Evolutionary conservation across 2,329 filamentous ascomycete genomes (phyloP).

Genomic region (Emmonsiellopsis sp.): DNA sequence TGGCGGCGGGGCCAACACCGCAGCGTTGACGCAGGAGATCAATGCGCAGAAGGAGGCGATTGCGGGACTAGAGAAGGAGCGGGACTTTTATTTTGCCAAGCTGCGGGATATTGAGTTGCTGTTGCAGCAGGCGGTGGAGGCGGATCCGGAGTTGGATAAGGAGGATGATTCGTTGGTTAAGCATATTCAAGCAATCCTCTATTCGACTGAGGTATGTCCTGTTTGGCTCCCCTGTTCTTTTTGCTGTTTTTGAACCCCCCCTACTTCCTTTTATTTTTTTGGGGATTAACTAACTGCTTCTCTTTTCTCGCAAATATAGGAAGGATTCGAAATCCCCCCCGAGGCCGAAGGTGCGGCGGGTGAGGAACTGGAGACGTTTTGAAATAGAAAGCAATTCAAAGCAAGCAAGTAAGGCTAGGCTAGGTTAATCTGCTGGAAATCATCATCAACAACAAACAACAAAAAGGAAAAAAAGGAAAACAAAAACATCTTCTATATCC

Average conservation of each 20-base stretch:
- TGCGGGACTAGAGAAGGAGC: constrained; percentile 85
- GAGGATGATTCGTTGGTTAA: constrained; percentile 87
- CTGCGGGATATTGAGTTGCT: constrained; percentile 92
- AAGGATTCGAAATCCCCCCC: constrained; percentile 75
- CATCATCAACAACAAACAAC: too few relatives aligned
- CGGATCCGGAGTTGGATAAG: constrained; percentile 87
- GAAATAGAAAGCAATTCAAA: constrained; percentile 5
- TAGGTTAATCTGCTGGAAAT: background rate
- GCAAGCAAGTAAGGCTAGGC: background rate
- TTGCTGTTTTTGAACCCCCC: background rate
- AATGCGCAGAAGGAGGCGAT: constrained; percentile 88
- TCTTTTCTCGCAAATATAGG: constrained; percentile 12
- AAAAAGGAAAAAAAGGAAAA: too few relatives aligned
- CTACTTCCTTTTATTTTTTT: background rate
- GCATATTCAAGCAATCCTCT: constrained; percentile 92
- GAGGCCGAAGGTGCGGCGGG: constrained; percentile 56
- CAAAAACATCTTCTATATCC: background rate
- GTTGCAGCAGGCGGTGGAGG: constrained; percentile 85
- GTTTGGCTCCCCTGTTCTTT: constrained; percentile 1
- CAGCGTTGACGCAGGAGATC: constrained; percentile 77
- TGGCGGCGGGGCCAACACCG: constrained; percentile 49
- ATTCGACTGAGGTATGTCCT: constrained; percentile 70
- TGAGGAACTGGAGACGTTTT: constrained; percentile 35
- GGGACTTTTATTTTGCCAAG: constrained; percentile 99
- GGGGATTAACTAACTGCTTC: background rate